Conservation (phyloP, 176 grass and related monocot species). For the Cenchrus fungigraminus region DNA sequence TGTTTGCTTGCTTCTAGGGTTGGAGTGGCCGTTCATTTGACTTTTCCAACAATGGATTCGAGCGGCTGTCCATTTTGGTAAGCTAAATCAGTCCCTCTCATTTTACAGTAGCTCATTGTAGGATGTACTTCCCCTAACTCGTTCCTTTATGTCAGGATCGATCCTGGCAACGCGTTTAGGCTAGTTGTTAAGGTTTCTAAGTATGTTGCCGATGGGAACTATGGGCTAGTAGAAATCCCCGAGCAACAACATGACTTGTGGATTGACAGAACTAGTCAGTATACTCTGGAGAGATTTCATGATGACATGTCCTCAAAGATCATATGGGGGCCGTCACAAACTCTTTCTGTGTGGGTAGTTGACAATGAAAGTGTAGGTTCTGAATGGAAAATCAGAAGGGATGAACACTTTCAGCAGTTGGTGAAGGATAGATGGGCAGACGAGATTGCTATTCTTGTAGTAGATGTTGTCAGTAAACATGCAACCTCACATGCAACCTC, state of each 20-base stretch:
- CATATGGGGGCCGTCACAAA: background rate
- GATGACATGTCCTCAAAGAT: background rate
- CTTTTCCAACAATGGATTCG: too few species aligned
- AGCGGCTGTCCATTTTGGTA: too few species aligned
- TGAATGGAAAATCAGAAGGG: background rate
- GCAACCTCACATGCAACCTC: too few species aligned
- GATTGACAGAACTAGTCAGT: background rate
- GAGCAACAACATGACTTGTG: background rate
- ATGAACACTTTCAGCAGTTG: background rate
- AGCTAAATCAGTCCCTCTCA: too few species aligned
- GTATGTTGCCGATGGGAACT: background rate
- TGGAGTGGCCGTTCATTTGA: too few species aligned
- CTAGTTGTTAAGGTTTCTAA: background rate
- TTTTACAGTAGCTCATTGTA: too few species aligned
- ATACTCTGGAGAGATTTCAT: background rate
- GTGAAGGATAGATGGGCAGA: too few species aligned
- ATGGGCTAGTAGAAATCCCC: background rate
- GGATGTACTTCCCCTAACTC: too few species aligned
- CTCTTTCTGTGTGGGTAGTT: background rate
- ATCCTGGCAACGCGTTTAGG: background rate
- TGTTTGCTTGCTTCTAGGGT: too few species aligned
- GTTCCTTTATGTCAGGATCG: background rate
- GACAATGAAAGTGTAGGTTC: background rate
- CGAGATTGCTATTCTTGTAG: too few species aligned
- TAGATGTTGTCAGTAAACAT: too few species aligned